A percentile compares a stretch with the other conserved stretches of the same genome.
phyloP scores from a whole-genome alignment of 768 basidiomycete species.

The Pholiota conissans region DNA sequence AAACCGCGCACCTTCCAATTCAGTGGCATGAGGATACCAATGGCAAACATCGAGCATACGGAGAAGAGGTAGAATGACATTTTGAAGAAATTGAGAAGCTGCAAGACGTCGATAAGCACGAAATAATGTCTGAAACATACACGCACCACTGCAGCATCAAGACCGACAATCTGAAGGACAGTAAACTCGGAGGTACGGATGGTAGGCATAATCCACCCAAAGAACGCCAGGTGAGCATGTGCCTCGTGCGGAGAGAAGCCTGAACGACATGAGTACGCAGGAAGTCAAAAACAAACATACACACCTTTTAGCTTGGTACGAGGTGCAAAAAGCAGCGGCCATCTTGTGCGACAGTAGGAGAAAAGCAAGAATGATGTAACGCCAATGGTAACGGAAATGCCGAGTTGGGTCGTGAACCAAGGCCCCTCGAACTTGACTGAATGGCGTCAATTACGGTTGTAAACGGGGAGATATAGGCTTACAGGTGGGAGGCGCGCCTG shows the following conservation, averaged over 20 bases:
- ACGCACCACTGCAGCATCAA: conserved; percentile 91
- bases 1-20: conserved; percentile 76
- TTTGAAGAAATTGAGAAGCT: conserved; percentile 95
- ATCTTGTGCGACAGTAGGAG: conserved; percentile 83
- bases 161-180: conserved; percentile 91
- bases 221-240: conserved; percentile 82
- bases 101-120: conserved; percentile 1
- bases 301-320: conserved; percentile 92
- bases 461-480: conserved; percentile 23
- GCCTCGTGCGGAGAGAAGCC: conserved; percentile 95
- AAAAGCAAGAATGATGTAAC: conserved; percentile 81
- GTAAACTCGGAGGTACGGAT: conserved; percentile 89
- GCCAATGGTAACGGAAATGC: conserved; percentile 77
- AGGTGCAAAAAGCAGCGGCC: conserved; percentile 90
- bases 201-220: conserved; percentile 96
- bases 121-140: conserved; percentile 28
- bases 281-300: conserved; percentile 18
- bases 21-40: conserved; percentile 88
- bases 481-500: conserved; percentile 68
- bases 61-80: conserved; percentile 93
- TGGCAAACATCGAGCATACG: conserved; percentile 78
- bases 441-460: background rate
- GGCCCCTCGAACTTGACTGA: conserved; percentile 85
- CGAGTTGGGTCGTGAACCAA: conserved; percentile 92
- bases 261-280: conserved; percentile 26